These are phyloP conservation scores for Ampelocalamus luodianensis DNA, from an alignment of 176 grass and related monocot species.

Conservation along the genomic window DNA sequence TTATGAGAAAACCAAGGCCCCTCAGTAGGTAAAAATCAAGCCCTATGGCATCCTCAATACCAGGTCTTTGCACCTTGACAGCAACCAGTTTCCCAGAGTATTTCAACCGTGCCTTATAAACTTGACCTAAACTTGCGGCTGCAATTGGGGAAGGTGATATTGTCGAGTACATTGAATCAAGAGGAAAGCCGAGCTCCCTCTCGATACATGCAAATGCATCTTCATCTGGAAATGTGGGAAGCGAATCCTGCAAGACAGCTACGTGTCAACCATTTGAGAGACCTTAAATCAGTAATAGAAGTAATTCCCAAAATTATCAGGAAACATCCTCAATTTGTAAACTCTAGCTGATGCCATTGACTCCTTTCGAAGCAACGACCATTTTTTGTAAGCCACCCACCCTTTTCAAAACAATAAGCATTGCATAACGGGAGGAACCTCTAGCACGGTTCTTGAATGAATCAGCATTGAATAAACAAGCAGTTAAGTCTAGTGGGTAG, in stretches of 20 bases:
- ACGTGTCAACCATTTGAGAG: conserved; percentile 30
- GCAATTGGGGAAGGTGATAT: conserved; percentile 91
- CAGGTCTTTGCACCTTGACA: conserved; percentile 90
- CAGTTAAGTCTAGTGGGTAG: background rate
- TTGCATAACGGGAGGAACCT: background rate
- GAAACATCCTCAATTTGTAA: conserved; percentile 8
- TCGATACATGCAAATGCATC: conserved; percentile 93
- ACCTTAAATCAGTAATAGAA: conserved; percentile 7
- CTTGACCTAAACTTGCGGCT: conserved; percentile 95
- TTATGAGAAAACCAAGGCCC: too few relatives aligned
- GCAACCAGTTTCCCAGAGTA: conserved; percentile 72
- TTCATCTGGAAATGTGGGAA: conserved; percentile 92
- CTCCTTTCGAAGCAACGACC: background rate
- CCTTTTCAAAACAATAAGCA: conserved; percentile 9
- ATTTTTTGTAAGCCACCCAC: background rate
- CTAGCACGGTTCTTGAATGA: background rate
- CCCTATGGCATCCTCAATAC: conserved; percentile 89
- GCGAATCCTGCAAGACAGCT: conserved; percentile 71
- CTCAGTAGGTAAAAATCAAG: conserved; percentile 49
- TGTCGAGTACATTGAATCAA: conserved; percentile 75
- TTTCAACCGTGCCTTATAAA: conserved; percentile 90
- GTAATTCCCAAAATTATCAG: background rate
- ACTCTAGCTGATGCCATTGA: background rate
- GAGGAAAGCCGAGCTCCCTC: conserved; percentile 72
- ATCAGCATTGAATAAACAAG: background rate